Percentiles rank a stretch among this genome's conserved stretches.
phyloP scores from a whole-genome alignment of 78 protist genomes.

The Dictyostelium brefeldianum region DNA sequence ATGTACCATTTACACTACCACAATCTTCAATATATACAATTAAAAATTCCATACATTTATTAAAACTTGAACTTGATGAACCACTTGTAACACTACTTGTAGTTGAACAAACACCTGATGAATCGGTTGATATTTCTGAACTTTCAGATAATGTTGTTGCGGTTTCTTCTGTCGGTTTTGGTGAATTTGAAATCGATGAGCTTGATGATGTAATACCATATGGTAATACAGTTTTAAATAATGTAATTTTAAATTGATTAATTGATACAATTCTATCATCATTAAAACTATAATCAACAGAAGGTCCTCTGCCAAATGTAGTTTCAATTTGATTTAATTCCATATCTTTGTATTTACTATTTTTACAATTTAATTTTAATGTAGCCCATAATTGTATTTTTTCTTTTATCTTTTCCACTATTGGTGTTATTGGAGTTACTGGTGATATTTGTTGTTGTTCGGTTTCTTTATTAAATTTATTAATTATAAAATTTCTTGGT shows the following conservation, averaged over 20 bases:
- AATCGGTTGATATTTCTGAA: not conserved
- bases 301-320: slow-evolving; percentile 25
- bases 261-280: slow-evolving; percentile 4
- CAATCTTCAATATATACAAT: slow-evolving; percentile 26
- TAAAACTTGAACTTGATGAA: not conserved
- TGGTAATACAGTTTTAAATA: not conserved
- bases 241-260: slow-evolving; percentile 3
- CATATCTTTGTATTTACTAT: slow-evolving; percentile 24
- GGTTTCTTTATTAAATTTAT: not conserved
- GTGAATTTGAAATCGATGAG: not conserved
- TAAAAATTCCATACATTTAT: slow-evolving; percentile 28
- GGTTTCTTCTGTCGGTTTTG: not conserved
- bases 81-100: not conserved
- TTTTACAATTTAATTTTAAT: not conserved
- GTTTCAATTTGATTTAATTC: slow-evolving; percentile 43
- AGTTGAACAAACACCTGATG: not conserved
- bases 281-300: not conserved
- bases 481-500: not conserved
- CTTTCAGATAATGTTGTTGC: not conserved
- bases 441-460: not conserved
- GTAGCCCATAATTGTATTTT: slow-evolving; percentile 23
- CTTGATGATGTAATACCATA: not conserved
- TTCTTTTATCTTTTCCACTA: not conserved
- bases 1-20: slow-evolving; percentile 56
- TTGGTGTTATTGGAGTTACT: not conserved